A percentile compares a stretch with the other conserved stretches of the same genome.
These are phyloP conservation scores for Podospora fimiseda DNA, from an alignment of 495 filamentous ascomycete species.

Conservation along the genomic window DNA sequence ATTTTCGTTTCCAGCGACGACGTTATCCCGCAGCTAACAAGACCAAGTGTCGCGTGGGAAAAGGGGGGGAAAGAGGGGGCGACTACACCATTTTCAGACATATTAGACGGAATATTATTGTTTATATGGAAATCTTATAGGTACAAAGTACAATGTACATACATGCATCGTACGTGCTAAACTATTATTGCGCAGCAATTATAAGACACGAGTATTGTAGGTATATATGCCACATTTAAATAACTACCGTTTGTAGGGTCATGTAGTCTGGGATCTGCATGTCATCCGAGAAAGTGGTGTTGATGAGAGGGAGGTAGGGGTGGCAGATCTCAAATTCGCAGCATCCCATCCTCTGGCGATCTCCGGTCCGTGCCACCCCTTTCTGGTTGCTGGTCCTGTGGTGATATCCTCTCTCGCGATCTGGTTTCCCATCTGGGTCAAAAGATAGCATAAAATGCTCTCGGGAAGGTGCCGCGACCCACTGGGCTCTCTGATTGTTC, in stretches of 20 bases:
- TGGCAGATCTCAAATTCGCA: slow-evolving; percentile 1
- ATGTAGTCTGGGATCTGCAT: slow-evolving; percentile 4
- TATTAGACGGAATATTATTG: not conserved
- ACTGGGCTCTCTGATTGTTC: slow-evolving; percentile 10
- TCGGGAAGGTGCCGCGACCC: slow-evolving; percentile 11
- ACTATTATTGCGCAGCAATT: not conserved
- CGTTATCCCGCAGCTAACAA: too few species aligned
- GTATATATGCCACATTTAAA: not conserved
- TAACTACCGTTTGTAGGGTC: not conserved
- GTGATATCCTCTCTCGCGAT: slow-evolving; percentile 3
- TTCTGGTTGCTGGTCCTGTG: not conserved
- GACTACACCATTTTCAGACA: not conserved
- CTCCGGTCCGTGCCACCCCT: slow-evolving; percentile 8
- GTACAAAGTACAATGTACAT: not conserved
- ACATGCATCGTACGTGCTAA: not conserved
- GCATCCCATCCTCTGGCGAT: too few species aligned
- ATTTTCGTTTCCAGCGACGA: too few species aligned
- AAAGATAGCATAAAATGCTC: slow-evolving; percentile 4
- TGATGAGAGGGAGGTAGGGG: not conserved
- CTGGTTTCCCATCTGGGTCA: slow-evolving; percentile 7
- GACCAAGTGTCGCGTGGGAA: not conserved
- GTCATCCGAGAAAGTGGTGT: not conserved
- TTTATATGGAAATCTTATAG: not conserved
- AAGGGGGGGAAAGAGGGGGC: not conserved
- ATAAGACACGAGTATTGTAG: not conserved